A percentile compares a stretch with the other conserved stretches of the same genome.
Evolutionary conservation across 495 filamentous ascomycete genomes (phyloP).

Genomic region (Niebla homalea): DNA sequence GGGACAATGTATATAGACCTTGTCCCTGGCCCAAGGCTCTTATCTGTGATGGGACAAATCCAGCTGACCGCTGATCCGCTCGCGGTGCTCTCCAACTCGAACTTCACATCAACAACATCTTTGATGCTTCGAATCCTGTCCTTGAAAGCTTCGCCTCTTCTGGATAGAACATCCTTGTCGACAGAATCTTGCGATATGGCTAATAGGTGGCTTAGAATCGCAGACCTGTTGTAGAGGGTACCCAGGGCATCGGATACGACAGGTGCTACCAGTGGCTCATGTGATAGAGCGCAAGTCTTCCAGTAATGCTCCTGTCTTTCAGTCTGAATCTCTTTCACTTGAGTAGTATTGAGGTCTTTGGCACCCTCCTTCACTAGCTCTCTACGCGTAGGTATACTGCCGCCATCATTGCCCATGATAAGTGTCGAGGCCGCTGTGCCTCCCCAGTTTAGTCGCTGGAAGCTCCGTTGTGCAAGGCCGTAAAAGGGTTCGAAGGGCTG

Average conservation of each 20-base stretch:
- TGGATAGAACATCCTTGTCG: constrained; percentile 23
- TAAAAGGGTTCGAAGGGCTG: no score
- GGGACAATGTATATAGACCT: constrained; percentile 85
- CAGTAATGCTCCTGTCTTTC: constrained; percentile 76
- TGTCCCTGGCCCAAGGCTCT: constrained; percentile 65
- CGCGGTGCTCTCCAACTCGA: constrained; percentile 21
- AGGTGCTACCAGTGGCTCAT: constrained; percentile 53
- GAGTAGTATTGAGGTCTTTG: constrained; percentile 64
- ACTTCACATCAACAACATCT: constrained; percentile 82
- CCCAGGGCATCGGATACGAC: constrained; percentile 77
- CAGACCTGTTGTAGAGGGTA: constrained; percentile 89
- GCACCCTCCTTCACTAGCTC: constrained; percentile 89
- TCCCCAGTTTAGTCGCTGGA: no score
- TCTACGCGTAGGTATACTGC: constrained; percentile 83
- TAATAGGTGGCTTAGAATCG: constrained; percentile 69
- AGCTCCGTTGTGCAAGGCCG: no score
- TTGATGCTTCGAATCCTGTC: constrained; percentile 66
- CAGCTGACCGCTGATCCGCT: constrained; percentile 29
- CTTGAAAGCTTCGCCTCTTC: constrained; percentile 53
- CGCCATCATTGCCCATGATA: constrained; percentile 93
- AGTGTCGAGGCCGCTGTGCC: no score
- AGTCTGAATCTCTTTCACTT: constrained; percentile 76
- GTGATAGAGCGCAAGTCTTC: constrained; percentile 75
- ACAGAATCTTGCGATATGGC: constrained; percentile 40
- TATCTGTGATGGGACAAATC: constrained; percentile 80